Conservation (phyloP, 768 basidiomycete species). For the Bullera alba region DNA sequence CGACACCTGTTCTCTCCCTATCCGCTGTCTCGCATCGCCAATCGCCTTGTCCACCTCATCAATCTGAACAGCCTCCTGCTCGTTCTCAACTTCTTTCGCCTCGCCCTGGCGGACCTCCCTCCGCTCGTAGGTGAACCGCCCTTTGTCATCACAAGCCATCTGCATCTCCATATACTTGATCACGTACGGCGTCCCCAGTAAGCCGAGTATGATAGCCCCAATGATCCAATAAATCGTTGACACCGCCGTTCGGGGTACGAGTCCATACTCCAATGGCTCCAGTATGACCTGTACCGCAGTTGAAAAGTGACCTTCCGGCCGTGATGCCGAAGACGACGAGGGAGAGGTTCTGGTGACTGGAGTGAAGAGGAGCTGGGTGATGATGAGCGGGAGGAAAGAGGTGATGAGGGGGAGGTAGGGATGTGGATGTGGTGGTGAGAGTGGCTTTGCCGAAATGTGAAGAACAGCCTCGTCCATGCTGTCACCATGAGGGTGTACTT, state of each 20-base stretch:
- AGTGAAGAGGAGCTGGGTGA: not conserved
- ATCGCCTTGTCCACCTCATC: not conserved
- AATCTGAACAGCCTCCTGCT: not conserved
- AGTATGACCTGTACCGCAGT: conserved; percentile 12
- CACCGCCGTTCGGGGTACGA: conserved; percentile 22
- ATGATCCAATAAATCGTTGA: conserved; percentile 15
- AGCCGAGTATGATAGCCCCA: conserved; percentile 5
- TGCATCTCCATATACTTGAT: conserved; percentile 1
- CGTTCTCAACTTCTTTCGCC: not conserved
- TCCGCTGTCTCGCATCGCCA: no score
- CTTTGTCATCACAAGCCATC: not conserved
- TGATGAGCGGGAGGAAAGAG: no score
- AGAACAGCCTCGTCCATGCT: no score
- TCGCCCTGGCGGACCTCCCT: no score
- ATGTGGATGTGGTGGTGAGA: no score
- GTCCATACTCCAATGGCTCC: conserved; percentile 22
- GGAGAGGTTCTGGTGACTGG: not conserved
- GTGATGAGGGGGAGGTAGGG: no score
- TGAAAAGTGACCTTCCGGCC: not conserved
- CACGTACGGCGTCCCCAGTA: conserved; percentile 8
- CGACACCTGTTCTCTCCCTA: no score
- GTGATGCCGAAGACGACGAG: conserved; percentile 1
- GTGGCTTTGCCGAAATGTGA: no score
- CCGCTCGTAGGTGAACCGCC: no score
- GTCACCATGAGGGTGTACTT: no score